These are phyloP conservation scores for Saururus chinensis DNA, from an alignment of 164 flowering plant species.

Conservation along the genomic window DNA sequence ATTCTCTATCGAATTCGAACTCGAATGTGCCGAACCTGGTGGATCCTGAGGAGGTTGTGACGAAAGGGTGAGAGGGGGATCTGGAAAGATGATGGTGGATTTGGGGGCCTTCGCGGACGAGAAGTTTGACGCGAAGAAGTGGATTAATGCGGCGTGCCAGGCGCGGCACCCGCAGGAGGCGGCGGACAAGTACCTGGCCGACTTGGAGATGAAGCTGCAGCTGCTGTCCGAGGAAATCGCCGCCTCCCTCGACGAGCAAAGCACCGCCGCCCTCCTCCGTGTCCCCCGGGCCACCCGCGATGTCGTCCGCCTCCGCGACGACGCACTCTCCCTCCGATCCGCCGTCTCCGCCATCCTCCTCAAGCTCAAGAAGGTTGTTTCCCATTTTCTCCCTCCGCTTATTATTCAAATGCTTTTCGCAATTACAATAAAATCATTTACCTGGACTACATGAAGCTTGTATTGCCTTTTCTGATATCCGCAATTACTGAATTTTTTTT, in stretches of 20 bases:
- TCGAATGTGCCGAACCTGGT: no score
- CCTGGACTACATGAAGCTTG: no score
- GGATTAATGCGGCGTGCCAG: slow-evolving; percentile 73
- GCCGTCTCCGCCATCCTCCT: slow-evolving; percentile 68
- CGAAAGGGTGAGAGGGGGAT: no score
- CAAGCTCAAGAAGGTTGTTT: slow-evolving; percentile 67
- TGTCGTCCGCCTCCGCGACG: slow-evolving; percentile 86
- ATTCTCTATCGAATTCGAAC: no score
- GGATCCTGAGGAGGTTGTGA: no score
- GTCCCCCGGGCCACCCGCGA: slow-evolving; percentile 97
- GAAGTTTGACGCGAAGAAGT: slow-evolving; percentile 88
- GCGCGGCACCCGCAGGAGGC: slow-evolving; percentile 60
- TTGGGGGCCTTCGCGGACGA: slow-evolving; percentile 77
- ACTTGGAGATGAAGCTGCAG: slow-evolving; percentile 97
- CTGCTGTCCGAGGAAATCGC: slow-evolving; percentile 94
- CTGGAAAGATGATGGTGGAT: slow-evolving; percentile 64
- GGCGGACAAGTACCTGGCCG: slow-evolving; percentile 76
- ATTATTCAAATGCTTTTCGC: not conserved
- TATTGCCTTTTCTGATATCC: no score
- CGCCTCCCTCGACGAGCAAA: slow-evolving; percentile 91
- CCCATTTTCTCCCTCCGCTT: not conserved
- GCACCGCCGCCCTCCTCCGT: slow-evolving; percentile 76
- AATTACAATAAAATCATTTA: not conserved
- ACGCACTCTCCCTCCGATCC: slow-evolving; percentile 72
- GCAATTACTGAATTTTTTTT: no score